Conservation (phyloP, 2,329 filamentous ascomycete genomes). For the Bipolaris oryzae region DNA sequence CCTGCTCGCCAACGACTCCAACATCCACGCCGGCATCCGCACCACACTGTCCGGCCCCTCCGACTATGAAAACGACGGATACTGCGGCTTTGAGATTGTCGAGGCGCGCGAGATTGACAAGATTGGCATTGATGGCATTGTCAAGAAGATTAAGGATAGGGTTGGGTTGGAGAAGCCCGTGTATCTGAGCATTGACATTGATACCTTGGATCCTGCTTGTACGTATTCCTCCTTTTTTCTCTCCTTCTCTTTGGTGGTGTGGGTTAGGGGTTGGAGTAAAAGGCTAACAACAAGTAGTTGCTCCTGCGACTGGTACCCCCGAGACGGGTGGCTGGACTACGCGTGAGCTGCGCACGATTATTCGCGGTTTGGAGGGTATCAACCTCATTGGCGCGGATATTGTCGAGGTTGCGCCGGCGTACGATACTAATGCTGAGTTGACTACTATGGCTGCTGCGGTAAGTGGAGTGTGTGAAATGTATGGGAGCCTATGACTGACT, state of each 20-base stretch:
- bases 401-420: constrained; percentile 73
- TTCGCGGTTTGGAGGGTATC: constrained; percentile 70
- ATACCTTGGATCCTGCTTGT: constrained; percentile 84
- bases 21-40: constrained; percentile 86
- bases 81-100: constrained; percentile 82
- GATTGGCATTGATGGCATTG: constrained; percentile 74
- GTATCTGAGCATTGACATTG: constrained; percentile 85
- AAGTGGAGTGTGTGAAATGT: constrained; percentile 14
- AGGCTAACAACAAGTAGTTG: constrained; percentile 54
- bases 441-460: constrained; percentile 75
- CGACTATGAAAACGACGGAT: constrained; percentile 85
- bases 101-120: constrained; percentile 75
- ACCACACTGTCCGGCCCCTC: constrained; percentile 79
- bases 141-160: constrained; percentile 75
- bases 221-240: constrained; percentile 28
- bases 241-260: not conserved
- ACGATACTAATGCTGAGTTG: constrained; percentile 73
- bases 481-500: not conserved
- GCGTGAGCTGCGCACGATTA: constrained; percentile 72
- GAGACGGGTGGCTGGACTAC: constrained; percentile 80
- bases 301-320: constrained; percentile 75
- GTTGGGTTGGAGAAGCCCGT: constrained; percentile 77
- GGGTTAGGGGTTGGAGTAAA: not conserved
- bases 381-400: constrained; percentile 75
- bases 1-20: constrained; percentile 78